Percentiles rank a stretch among this genome's conserved stretches.
Evolutionary conservation across 1,139 yeast species (phyloP).

Genomic region (Yamadazyma diddensiae): DNA sequence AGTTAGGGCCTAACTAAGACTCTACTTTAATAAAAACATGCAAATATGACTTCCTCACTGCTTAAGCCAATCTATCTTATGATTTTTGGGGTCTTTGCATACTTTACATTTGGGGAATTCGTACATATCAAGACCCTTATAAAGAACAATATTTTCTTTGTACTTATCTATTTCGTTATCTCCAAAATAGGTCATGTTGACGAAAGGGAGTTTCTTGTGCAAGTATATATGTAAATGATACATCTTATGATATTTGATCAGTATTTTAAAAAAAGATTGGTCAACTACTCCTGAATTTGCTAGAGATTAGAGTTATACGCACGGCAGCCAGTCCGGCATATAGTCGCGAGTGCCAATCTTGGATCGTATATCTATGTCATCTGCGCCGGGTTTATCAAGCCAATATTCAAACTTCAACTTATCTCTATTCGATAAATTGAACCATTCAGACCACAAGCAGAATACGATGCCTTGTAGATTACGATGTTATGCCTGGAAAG

Average conservation of each 20-base stretch:
- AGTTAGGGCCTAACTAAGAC: too few species aligned
- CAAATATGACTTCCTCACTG: too few species aligned
- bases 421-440: too few species aligned
- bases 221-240: slow-evolving; percentile 12
- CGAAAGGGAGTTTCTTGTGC: slow-evolving; percentile 11
- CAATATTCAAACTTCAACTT: not conserved
- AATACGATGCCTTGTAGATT: not conserved
- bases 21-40: too few species aligned
- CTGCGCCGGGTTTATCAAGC: not conserved
- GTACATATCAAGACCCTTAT: slow-evolving; percentile 11
- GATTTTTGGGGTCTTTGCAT: slow-evolving; percentile 3
- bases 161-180: slow-evolving; percentile 8
- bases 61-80: slow-evolving; percentile 3
- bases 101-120: slow-evolving; percentile 12
- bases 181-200: slow-evolving; percentile 4
- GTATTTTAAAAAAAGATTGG: not conserved
- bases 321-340: not conserved
- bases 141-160: slow-evolving; percentile 6
- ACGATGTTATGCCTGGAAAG: too few species aligned
- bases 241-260: slow-evolving; percentile 3
- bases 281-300: not conserved
- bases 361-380: too few species aligned
- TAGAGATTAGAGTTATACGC: not conserved
- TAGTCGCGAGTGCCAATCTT: too few species aligned
- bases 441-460: not conserved